Evolutionary conservation across 192 early-diverging fungal genomes (phyloP).

Genomic region (Backusella westeae): DNA sequence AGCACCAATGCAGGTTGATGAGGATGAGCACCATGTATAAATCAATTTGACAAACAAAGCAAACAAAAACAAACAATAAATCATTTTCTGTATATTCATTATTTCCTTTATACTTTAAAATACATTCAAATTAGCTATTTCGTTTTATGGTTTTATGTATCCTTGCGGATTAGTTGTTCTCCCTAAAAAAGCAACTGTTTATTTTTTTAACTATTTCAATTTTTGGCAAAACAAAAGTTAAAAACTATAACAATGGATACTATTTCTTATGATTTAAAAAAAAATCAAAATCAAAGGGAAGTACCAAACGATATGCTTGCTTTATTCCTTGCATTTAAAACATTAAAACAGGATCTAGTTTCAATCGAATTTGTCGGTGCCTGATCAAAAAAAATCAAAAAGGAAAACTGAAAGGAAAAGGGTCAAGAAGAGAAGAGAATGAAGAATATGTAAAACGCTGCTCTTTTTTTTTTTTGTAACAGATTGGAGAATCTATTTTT

Average conservation of each 20-base stretch:
- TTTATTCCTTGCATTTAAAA: background rate
- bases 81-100: background rate
- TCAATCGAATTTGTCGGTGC: background rate
- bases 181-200: too few relatives aligned
- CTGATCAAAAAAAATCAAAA: background rate
- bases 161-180: too few relatives aligned
- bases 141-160: too few relatives aligned
- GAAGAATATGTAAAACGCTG: background rate
- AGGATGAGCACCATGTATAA: background rate
- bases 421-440: background rate
- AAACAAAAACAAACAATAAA: background rate
- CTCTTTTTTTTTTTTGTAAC: background rate
- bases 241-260: too few relatives aligned
- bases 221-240: too few relatives aligned
- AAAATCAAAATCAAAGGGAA: background rate
- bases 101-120: too few relatives aligned
- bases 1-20: background rate
- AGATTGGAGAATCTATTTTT: background rate
- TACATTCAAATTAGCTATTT: too few relatives aligned
- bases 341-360: background rate
- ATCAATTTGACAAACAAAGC: background rate
- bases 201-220: too few relatives aligned
- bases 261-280: too few relatives aligned
- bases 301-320: background rate
- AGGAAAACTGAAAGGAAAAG: background rate